These are phyloP conservation scores for Apiospora saccharicola DNA, from an alignment of 2,329 filamentous ascomycete species.

Conservation along the genomic window DNA sequence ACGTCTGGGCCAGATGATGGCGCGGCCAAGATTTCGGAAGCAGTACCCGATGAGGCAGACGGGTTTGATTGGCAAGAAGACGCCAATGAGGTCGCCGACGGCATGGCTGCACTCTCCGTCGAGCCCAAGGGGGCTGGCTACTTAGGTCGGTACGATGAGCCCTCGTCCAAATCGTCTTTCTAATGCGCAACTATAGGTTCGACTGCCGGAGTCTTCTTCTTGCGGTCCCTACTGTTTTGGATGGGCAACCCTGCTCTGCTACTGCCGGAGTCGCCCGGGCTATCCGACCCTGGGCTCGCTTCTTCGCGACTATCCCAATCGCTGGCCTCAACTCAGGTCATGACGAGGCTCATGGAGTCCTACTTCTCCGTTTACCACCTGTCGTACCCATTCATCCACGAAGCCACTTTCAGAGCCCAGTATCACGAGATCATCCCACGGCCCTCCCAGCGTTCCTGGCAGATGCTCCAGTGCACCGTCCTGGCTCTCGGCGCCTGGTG, in stretches of 20 bases:
- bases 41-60: slow-evolving; percentile 40
- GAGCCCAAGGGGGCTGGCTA: slow-evolving; percentile 46
- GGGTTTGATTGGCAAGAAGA: slow-evolving; percentile 45
- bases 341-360: slow-evolving; percentile 41
- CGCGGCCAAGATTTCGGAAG: slow-evolving; percentile 35
- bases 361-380: slow-evolving; percentile 55
- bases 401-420: slow-evolving; percentile 51
- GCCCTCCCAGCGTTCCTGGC: slow-evolving; percentile 41
- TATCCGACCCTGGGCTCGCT: slow-evolving; percentile 23
- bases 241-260: slow-evolving; percentile 33
- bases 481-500: slow-evolving; percentile 48
- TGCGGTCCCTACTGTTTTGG: slow-evolving; percentile 39
- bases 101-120: slow-evolving; percentile 47
- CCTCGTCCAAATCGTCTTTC: neutral
- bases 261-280: neutral
- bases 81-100: slow-evolving; percentile 42
- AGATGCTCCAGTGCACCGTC: slow-evolving; percentile 47
- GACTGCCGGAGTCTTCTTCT: slow-evolving; percentile 42
- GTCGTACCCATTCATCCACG: slow-evolving; percentile 55
- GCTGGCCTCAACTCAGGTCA: slow-evolving; percentile 37
- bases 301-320: slow-evolving; percentile 33
- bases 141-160: slow-evolving; percentile 33
- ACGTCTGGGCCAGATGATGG: neutral
- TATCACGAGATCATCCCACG: slow-evolving; percentile 43
- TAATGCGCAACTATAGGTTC: slow-evolving; percentile 32